Conservation (phyloP, 1,284 basidiomycete genomes). For the Ganoderma leucocontextum region DNA sequence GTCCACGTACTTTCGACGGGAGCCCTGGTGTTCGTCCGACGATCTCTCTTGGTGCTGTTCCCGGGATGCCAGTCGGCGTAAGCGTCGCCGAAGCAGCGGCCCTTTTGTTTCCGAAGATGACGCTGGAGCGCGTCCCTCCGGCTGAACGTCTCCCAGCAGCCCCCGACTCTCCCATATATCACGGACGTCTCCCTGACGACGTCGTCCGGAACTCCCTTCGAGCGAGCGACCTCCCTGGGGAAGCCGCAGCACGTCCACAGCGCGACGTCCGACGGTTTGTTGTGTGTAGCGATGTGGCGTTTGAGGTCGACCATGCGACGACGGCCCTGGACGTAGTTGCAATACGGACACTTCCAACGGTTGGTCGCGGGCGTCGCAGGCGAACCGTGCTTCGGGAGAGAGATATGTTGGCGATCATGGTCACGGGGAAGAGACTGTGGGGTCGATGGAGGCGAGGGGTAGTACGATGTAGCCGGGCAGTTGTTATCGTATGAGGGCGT, state of each 20-base stretch:
- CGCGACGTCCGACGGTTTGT: conserved; percentile 6
- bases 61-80: conserved; percentile 10
- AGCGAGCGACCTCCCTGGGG: not conserved
- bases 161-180: conserved; percentile 42
- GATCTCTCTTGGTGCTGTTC: conserved; percentile 2
- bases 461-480: not conserved
- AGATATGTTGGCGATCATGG: not conserved
- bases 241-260: conserved; percentile 17
- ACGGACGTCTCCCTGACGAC: conserved; percentile 1
- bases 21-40: not conserved
- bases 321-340: conserved; percentile 14
- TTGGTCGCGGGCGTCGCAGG: not conserved
- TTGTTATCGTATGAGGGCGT: not conserved
- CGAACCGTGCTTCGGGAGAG: not conserved
- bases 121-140: conserved; percentile 64
- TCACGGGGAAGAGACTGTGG: not conserved
- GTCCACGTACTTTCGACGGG: not conserved
- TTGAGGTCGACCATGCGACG: conserved; percentile 15
- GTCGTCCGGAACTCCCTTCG: conserved; percentile 8
- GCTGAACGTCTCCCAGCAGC: conserved; percentile 60
- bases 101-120: conserved; percentile 57
- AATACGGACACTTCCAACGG: conserved; percentile 9
- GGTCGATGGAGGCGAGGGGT: not conserved
- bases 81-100: conserved; percentile 48
- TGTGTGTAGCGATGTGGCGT: conserved; percentile 15